Base-by-base conservation (phyloP, 495 filamentous ascomycete genomes). In the Penicillium taxi region DNA sequence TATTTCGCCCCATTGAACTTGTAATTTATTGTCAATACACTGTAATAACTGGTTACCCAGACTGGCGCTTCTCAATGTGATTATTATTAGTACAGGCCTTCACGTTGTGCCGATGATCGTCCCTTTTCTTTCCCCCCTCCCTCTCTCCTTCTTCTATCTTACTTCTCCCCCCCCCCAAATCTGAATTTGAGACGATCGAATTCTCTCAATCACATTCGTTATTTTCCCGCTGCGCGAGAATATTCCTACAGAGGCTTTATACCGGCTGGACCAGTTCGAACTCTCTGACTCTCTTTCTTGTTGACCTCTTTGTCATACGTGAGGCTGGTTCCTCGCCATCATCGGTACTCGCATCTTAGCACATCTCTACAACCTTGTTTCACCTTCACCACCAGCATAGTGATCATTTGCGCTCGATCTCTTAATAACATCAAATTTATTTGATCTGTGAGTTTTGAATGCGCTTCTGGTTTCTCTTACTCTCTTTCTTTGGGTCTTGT, bases 211-310 rank as follows among this genome's bases (percentile, higher is more conserved):
- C 55, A 48, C 58, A 41, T 62, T 63, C 58, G 48, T 63, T 64
- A 57, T 49, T 19, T 27, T 38, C 26, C 64, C 63, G 63, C 61
- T 58, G 61, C 56, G 61, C 61, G 63, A 57, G 52, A 50, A 54
- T 41, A 34, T 41, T 50, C 38, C 51, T 43, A 36, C 50, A 64
- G 55, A 63, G 59, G 48, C 53, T 53, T 56, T 45, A 39, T 48
- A 58, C 47, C 53, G 62, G 64, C 64, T 61, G 64, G 64, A 53
- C 65, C 56, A 61, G 54, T 66, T 28, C 53, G 43, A 52, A 47
- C 32, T 58, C 55, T 61, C 50, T 54, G 32, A 47, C 32, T 51
- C 43, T 43, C 42, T 41, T 30, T 54, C 44, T 48, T 50, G 42
- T 50, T 47, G 52, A 58, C 44, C 42, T 50, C 47, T 48, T 50